Base-by-base conservation (phyloP, 164 flowering plant genomes). In the Protea cynaroides region DNA sequence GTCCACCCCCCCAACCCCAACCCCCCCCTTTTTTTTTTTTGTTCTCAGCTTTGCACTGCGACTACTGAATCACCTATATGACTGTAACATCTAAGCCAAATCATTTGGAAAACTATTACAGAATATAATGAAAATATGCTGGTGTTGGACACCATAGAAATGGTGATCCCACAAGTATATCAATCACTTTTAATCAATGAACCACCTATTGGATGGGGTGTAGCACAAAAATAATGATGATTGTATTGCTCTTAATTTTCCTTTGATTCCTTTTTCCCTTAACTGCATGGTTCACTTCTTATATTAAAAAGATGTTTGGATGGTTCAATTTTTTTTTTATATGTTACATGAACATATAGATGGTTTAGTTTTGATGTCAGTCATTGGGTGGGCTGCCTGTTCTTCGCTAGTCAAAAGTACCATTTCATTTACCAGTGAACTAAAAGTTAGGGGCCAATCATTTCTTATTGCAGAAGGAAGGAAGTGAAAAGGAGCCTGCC, bases 391-490 rank as follows among this genome's bases (percentile, higher is more conserved):
- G 1, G 14, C 46, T 40, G 4, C 46, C 46, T 12, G 8, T 12
- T 40, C 46, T 4, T 12, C 34, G 2, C 4, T 29, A 29, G 34
- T 29, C 0, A 40, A 40, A 9, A 40, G 8, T 40, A 40, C 46
- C 9, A 40, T 40, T 9, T 40, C 46, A 29, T 29, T 29, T 29
- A 29, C 34, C 34, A 40, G 8, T 8, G 46, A 1, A 40, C 14
- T 40, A 40, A 40, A 40, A 40, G 8, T 8, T 40, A 40, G 9
- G 46, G 8, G 8, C 21, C 29, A 25, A 15, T 49, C 36, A 18
- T 61, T 24, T 59, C 61, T 57, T 67, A 14, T 58, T 75, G 70
- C 84, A 88, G 98, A 85, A 76, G 23, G 80, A 74, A 69, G 79
- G 67, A 49, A 24, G 40, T 55, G 78, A 66, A 61, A 72, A 71